These are phyloP conservation scores for Mortierella sp. DNA, from an alignment of 371 early-diverging fungal genomes.

Conservation along the genomic window DNA sequence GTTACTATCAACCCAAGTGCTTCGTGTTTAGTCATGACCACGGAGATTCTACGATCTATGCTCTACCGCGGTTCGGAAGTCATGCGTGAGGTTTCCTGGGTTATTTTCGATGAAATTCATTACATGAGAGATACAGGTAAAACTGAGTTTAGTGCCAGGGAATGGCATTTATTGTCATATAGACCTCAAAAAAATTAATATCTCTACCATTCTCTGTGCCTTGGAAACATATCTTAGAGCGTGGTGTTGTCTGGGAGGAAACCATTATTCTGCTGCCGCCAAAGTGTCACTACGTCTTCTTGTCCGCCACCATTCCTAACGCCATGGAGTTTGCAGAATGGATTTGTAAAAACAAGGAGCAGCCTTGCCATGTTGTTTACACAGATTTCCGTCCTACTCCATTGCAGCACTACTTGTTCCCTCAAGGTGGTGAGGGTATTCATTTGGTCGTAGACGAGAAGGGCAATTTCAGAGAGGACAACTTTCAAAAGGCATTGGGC, in stretches of 20 bases:
- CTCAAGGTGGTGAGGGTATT: conserved; percentile 94
- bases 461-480: conserved; percentile 93
- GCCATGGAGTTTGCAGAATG: conserved; percentile 99
- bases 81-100: conserved; percentile 99
- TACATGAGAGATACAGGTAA: conserved; percentile 94
- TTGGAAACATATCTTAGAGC: conserved; percentile 65
- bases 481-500: conserved; percentile 92
- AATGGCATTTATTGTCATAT: not conserved
- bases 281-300: conserved; percentile 95
- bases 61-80: conserved; percentile 99
- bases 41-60: conserved; percentile 99
- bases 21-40: conserved; percentile 99
- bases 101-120: conserved; percentile 99
- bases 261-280: conserved; percentile 98
- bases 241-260: conserved; percentile 99
- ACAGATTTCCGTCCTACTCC: conserved; percentile 99
- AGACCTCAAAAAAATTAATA: not conserved
- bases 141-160: not conserved
- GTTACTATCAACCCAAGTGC: conserved; percentile 98
- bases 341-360: conserved; percentile 97
- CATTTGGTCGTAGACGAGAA: conserved; percentile 97
- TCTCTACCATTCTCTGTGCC: not conserved
- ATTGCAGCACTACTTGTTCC: conserved; percentile 97
- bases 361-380: conserved; percentile 99
- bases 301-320: conserved; percentile 99